Conservation (phyloP, 2,329 filamentous ascomycete genomes). For the Cytospora paraplurivora region DNA sequence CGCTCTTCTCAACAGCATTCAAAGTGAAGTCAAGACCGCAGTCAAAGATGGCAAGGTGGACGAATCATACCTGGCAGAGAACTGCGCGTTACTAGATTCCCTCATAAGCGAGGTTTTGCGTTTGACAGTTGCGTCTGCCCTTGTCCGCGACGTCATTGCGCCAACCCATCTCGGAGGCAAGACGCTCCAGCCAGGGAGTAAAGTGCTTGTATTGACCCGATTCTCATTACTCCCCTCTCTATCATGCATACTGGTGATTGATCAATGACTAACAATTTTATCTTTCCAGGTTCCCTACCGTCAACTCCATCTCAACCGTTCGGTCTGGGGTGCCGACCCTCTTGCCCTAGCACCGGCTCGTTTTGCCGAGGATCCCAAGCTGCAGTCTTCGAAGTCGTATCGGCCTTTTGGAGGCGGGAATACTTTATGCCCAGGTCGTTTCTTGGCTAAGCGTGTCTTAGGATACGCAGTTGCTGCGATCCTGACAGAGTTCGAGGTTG, state of each 20-base stretch:
- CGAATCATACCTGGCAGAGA: slow-evolving; percentile 1
- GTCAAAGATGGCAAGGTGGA: slow-evolving; percentile 1
- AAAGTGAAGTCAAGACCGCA: slow-evolving; percentile 6
- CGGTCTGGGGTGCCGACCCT: slow-evolving; percentile 7
- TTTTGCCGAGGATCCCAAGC: slow-evolving; percentile 6
- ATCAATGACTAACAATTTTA: background rate
- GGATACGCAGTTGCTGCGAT: slow-evolving; percentile 4
- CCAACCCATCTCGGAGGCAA: slow-evolving; percentile 2
- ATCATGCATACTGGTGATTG: background rate
- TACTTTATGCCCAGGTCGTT: slow-evolving; percentile 6
- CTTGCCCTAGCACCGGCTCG: background rate
- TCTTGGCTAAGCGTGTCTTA: background rate
- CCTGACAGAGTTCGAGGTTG: slow-evolving; percentile 1
- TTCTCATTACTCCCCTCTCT: background rate
- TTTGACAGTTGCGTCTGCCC: slow-evolving; percentile 5
- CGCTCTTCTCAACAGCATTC: slow-evolving; percentile 3
- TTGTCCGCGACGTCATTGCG: slow-evolving; percentile 5
- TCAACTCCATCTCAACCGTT: background rate
- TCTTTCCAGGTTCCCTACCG: slow-evolving; percentile 5
- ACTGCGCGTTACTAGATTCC: slow-evolving; percentile 9
- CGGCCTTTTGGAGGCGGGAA: slow-evolving; percentile 10
- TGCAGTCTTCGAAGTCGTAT: slow-evolving; percentile 9
- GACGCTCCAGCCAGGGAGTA: slow-evolving; percentile 9
- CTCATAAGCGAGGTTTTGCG: background rate
- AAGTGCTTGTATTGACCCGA: slow-evolving; percentile 2